phyloP scores from a whole-genome alignment of 441 rosid species.

The Metrosideros polymorpha region DNA sequence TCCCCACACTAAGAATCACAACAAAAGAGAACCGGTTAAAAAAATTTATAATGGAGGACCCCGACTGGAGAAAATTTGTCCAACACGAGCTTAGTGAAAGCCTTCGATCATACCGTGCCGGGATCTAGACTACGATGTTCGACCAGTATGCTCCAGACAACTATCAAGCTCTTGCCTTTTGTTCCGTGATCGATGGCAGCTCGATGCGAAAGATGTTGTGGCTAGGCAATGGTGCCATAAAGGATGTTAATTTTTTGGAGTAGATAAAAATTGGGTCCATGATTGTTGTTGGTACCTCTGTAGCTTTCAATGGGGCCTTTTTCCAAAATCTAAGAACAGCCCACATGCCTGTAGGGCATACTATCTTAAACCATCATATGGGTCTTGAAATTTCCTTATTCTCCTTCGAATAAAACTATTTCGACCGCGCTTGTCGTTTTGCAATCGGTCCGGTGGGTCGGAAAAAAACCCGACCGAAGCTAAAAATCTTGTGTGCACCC shows the following conservation, averaged over 20 bases:
- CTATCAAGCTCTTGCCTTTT: not conserved
- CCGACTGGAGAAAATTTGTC: not conserved
- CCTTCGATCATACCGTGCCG: not conserved
- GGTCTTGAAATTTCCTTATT: not conserved
- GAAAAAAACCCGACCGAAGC: not conserved
- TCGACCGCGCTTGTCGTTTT: not conserved
- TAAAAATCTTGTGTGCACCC: rapidly evolving
- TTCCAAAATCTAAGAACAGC: not conserved
- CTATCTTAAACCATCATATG: not conserved
- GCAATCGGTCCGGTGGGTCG: too few relatives aligned
- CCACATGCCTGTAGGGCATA: not conserved
- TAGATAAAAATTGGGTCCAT: not conserved
- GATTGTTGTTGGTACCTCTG: not conserved
- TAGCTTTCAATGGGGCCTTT: not conserved
- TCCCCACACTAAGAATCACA: not conserved
- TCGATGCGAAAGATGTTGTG: not conserved
- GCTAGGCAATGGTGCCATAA: not conserved
- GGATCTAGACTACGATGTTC: not conserved
- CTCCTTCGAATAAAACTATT: not conserved
- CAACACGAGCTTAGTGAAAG: too few relatives aligned
- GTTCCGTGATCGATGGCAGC: not conserved
- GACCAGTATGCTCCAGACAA: not conserved
- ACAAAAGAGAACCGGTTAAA: not conserved
- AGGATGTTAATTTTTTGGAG: not conserved
- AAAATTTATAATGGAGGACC: not conserved